A percentile compares a stretch with the other conserved stretches of the same genome.
Conservation (phyloP, 768 basidiomycete genomes). For the Floccularia luteovirens region DNA sequence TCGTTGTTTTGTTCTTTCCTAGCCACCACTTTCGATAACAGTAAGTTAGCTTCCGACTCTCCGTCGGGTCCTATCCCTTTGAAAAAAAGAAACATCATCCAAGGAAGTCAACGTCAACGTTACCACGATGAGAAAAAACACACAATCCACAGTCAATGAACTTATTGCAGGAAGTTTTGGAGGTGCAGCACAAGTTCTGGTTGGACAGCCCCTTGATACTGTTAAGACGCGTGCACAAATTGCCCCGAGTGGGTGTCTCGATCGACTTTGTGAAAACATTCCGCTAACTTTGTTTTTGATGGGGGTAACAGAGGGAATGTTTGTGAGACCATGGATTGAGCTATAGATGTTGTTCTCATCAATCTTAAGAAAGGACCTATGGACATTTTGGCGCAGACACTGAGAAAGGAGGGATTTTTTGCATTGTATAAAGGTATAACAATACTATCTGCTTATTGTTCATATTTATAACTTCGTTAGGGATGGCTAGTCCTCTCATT, state of each 20-base stretch:
- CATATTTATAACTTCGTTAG: slow-evolving; percentile 26
- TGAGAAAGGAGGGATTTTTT: slow-evolving; percentile 85
- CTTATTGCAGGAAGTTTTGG: slow-evolving; percentile 84
- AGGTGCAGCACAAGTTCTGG: slow-evolving; percentile 91
- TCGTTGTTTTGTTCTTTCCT: too few relatives aligned
- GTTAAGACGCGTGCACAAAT: slow-evolving; percentile 86
- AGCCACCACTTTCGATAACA: too few relatives aligned
- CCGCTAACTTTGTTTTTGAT: slow-evolving; percentile 1
- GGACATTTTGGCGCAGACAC: slow-evolving; percentile 80
- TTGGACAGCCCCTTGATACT: slow-evolving; percentile 90
- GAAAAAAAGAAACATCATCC: too few relatives aligned
- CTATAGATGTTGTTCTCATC: not conserved
- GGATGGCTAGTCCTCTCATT: slow-evolving; percentile 85
- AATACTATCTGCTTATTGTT: not conserved
- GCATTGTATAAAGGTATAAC: slow-evolving; percentile 87
- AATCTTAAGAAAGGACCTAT: slow-evolving; percentile 78
- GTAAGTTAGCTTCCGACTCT: too few relatives aligned
- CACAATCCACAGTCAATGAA: slow-evolving; percentile 65
- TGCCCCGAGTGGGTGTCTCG: slow-evolving; percentile 56
- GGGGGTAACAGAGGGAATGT: slow-evolving; percentile 81
- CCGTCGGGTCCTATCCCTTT: too few relatives aligned
- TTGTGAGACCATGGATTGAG: slow-evolving; percentile 50
- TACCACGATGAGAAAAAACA: slow-evolving; percentile 10
- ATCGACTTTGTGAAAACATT: slow-evolving; percentile 1
- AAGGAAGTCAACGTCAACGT: too few relatives aligned